Conservation (phyloP, 495 filamentous ascomycete species). For the Pyrenula massariospora region DNA sequence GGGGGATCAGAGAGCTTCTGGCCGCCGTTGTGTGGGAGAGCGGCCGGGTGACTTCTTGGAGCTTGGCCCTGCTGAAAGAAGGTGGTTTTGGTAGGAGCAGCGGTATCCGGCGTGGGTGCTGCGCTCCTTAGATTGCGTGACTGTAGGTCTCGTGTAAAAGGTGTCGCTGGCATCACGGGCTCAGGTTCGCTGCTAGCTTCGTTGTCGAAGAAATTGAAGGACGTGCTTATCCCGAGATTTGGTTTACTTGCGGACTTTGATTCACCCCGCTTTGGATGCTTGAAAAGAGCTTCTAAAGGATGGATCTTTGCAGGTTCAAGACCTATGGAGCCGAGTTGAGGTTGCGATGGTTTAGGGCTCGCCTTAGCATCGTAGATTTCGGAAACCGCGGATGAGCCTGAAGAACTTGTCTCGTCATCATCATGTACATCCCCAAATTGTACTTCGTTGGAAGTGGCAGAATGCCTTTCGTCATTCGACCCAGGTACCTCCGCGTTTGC, state of each 20-base stretch:
- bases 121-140: constrained; percentile 64
- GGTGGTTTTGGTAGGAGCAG: constrained; percentile 40
- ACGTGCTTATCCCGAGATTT: constrained; percentile 31
- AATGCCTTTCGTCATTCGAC: constrained; percentile 1
- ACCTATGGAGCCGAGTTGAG: constrained; percentile 5
- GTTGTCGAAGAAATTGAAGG: constrained; percentile 53
- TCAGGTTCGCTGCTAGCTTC: constrained; percentile 35
- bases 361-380: constrained; percentile 3
- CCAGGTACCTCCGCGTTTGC: background rate
- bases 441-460: constrained; percentile 12
- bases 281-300: constrained; percentile 83
- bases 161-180: constrained; percentile 54
- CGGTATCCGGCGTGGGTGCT: constrained; percentile 90
- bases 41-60: constrained; percentile 1
- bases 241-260: constrained; percentile 21
- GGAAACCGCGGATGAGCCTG: constrained; percentile 6
- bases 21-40: constrained; percentile 6
- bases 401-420: constrained; percentile 5
- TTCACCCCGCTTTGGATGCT: constrained; percentile 40
- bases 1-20: constrained; percentile 15
- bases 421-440: constrained; percentile 8
- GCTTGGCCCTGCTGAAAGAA: constrained; percentile 6
- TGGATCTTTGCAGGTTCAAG: constrained; percentile 47
- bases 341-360: constrained; percentile 4
- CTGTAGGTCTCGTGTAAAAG: constrained; percentile 70